A percentile compares a stretch with the other conserved stretches of the same genome.
These are phyloP conservation scores for Neoarthrinium moseri DNA, from an alignment of 2,329 filamentous ascomycete genomes.

Conservation along the genomic window DNA sequence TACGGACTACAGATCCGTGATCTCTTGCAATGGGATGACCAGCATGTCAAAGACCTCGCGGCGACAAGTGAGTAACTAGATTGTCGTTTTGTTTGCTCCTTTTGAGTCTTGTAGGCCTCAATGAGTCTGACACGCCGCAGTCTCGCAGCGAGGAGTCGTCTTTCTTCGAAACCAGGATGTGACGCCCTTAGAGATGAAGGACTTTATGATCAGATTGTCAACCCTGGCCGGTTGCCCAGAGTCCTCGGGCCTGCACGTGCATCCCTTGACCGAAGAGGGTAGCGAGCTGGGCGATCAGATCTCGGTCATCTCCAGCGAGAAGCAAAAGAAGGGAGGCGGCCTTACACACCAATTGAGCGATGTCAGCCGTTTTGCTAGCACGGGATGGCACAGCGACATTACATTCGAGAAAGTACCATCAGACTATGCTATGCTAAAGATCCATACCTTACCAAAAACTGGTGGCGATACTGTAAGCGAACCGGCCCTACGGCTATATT, in stretches of 20 bases:
- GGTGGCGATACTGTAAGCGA: slow-evolving; percentile 40
- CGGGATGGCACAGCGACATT: slow-evolving; percentile 53
- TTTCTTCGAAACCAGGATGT: slow-evolving; percentile 49
- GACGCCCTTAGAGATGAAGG: slow-evolving; percentile 40
- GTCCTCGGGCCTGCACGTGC: slow-evolving; percentile 51
- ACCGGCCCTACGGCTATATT: not conserved
- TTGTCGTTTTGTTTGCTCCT: too few species aligned
- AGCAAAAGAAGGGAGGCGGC: slow-evolving; percentile 53
- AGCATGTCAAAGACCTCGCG: slow-evolving; percentile 21
- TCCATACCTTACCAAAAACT: slow-evolving; percentile 44
- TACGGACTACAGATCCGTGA: slow-evolving; percentile 30
- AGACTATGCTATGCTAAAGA: slow-evolving; percentile 53
- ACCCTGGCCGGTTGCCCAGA: slow-evolving; percentile 42
- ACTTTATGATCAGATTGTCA: slow-evolving; percentile 43
- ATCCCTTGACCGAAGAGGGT: slow-evolving; percentile 51
- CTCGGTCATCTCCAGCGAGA: slow-evolving; percentile 54
- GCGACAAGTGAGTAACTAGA: slow-evolving; percentile 25
- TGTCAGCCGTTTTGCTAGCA: slow-evolving; percentile 45
- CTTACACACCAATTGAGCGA: slow-evolving; percentile 50
- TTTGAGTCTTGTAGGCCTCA: too few species aligned
- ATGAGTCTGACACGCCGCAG: slow-evolving; percentile 16
- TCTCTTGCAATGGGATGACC: slow-evolving; percentile 17
- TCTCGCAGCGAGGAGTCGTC: slow-evolving; percentile 48
- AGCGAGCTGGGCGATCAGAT: slow-evolving; percentile 55
- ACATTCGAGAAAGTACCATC: slow-evolving; percentile 53